Base-by-base conservation (phyloP, 208 protist genomes). In the Leishmania major region DNA sequence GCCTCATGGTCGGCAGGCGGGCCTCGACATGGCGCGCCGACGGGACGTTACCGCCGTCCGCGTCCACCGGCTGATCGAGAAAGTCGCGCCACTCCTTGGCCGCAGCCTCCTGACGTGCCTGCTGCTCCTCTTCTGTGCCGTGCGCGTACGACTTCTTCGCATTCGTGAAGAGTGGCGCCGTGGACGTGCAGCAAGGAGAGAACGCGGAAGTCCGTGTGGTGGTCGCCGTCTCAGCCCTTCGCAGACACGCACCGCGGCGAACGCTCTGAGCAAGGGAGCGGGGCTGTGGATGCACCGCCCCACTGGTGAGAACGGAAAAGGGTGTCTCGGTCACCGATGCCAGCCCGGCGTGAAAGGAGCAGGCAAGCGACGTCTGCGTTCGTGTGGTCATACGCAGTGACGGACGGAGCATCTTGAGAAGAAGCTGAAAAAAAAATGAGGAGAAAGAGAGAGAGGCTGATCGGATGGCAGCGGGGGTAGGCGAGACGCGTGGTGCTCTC, bases 1-100 rank as follows among this genome's bases (percentile, higher is more conserved):
- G 91, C 81, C 87, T 87, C 66, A 79, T 73, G 0, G 89, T 88
- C 0, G 93, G 90, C 57, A 96, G 78, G 8, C 82, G 53, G 28
- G 75, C 15, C 60, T 94, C 88, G 28, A 92, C 74, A 13, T 87
- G 75, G 11, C 74, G 79, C 5, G 79, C 76, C 0, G 71, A 60
- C 0, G 85, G 85, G 8, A 84, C 75, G 59, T 89, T 86, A 43
- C 71, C 31, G 55, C 83, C 79, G 17, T 84, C 80, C 49, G 79
- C 89, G 22, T 84, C 67, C 76, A 89, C 84, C 13, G n/a, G 47
- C 64, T 77, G 60, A 15, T 57, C 67, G 13, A 88, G 57, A 22
- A 84, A 84, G 66, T 87, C 80, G 60, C 80, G 81, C 66, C 84
- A 89, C n/a, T 37, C 64, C 62, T 84, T 86, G 47, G 40, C 31